These are phyloP conservation scores for Candida vartiovaarae DNA, from an alignment of 805 yeast species.

Conservation along the genomic window DNA sequence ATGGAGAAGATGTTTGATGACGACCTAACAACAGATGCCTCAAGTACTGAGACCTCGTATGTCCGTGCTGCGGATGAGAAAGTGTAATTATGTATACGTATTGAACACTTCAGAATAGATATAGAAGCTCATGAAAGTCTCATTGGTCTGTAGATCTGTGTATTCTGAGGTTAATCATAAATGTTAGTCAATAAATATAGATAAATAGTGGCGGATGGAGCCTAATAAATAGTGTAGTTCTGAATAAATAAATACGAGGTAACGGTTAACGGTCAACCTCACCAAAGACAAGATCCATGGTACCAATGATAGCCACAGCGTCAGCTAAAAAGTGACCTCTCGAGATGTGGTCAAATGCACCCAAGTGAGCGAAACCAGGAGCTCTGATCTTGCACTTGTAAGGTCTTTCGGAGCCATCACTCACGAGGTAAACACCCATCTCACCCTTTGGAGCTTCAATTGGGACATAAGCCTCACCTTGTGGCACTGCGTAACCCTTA, in stretches of 20 bases:
- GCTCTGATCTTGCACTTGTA: slow-evolving; percentile 90
- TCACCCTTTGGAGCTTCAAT: slow-evolving; percentile 95
- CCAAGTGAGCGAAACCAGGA: slow-evolving; percentile 90
- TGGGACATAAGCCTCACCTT: slow-evolving; percentile 86
- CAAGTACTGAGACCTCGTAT: background rate
- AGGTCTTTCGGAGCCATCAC: slow-evolving; percentile 87
- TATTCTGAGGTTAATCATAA: no score
- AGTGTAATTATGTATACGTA: slow-evolving; percentile 5
- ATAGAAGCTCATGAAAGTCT: background rate
- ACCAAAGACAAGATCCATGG: slow-evolving; percentile 92
- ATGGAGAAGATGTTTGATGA: slow-evolving; percentile 38
- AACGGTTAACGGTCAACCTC: slow-evolving; percentile 72
- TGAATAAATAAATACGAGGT: slow-evolving; percentile 1
- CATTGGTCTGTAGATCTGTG: no score
- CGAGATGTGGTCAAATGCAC: slow-evolving; percentile 80
- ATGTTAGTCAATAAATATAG: no score
- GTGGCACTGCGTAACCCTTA: slow-evolving; percentile 84
- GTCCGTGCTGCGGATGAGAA: slow-evolving; percentile 12
- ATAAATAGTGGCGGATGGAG: no score
- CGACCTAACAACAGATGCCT: slow-evolving; percentile 3
- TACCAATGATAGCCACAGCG: slow-evolving; percentile 90
- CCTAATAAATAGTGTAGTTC: background rate
- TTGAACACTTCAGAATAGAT: background rate
- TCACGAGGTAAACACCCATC: slow-evolving; percentile 84
- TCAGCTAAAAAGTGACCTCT: slow-evolving; percentile 86